Conservation (phyloP, 345 rosid genomes). For the Gynandropsis gynandra region DNA sequence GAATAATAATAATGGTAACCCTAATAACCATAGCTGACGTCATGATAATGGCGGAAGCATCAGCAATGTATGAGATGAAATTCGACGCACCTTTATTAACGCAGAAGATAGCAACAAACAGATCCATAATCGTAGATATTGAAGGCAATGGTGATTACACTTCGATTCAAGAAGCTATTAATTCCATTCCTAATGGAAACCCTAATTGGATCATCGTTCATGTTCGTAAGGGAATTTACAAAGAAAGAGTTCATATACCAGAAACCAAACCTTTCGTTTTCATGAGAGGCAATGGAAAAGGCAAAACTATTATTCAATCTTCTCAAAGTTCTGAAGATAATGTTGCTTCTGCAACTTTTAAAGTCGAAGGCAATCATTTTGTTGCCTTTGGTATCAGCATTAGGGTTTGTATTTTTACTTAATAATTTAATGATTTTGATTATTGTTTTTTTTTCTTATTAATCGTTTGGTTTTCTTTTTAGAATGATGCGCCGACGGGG, state of each 20-base stretch:
- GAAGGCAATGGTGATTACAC: conserved; percentile 68
- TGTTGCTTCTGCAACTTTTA: conserved; percentile 68
- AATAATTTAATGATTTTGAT: conserved; percentile 1
- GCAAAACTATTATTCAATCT: conserved; percentile 55
- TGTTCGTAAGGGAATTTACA: conserved; percentile 71
- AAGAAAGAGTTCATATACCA: conserved; percentile 75
- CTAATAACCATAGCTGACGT: conserved; percentile 21
- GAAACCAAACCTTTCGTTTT: conserved; percentile 64
- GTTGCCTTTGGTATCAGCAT: conserved; percentile 79
- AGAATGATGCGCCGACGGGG: conserved; percentile 91
- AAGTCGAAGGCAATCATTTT: conserved; percentile 54
- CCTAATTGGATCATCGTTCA: conserved; percentile 70
- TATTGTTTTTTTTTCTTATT: no score
- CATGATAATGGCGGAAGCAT: conserved; percentile 22
- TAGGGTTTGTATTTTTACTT: conserved; percentile 37
- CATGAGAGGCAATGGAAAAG: conserved; percentile 93
- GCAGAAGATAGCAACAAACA: conserved; percentile 49
- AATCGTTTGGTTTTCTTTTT: conserved; percentile 4
- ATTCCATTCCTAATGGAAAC: conserved; percentile 64
- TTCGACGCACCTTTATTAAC: conserved; percentile 67
- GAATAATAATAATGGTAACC: conserved; percentile 24
- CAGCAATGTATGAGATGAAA: conserved; percentile 20
- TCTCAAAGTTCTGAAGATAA: conserved; percentile 51
- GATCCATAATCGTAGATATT: conserved; percentile 67
- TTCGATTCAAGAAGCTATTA: conserved; percentile 68